Conservation (phyloP, 495 filamentous ascomycete species). For the Penicillium chermesinum region DNA sequence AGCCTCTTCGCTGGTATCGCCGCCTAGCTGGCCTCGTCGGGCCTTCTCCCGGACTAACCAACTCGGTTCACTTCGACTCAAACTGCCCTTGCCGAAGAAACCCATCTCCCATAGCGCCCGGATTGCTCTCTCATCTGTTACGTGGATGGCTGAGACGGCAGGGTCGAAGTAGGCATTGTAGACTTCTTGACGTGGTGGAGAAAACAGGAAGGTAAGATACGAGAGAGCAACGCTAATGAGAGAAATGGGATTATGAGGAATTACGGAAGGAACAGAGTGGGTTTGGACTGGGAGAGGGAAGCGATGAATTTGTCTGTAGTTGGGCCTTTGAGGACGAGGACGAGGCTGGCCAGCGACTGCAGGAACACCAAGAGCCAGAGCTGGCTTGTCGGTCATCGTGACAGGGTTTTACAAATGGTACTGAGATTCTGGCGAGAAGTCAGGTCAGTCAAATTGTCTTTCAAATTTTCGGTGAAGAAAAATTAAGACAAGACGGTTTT, state of each 20-base stretch:
- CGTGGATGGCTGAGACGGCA: conserved; percentile 76
- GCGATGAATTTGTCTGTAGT: conserved; percentile 66
- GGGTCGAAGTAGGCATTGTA: conserved; percentile 72
- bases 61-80: conserved; percentile 89
- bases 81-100: conserved; percentile 89
- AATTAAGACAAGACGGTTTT: conserved; percentile 26
- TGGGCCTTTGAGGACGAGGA: conserved; percentile 55
- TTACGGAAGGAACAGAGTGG: conserved; percentile 76
- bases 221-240: conserved; percentile 70
- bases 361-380: no score
- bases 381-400: conserved; percentile 16
- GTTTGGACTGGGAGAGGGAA: conserved; percentile 73
- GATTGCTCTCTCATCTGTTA: conserved; percentile 69
- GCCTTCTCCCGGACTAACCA: conserved; percentile 83
- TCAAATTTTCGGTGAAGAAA: conserved; percentile 4
- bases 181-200: conserved; percentile 62
- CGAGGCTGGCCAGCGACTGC: no score
- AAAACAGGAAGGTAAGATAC: conserved; percentile 67
- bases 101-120: conserved; percentile 88
- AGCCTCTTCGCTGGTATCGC: conserved; percentile 67
- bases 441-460: conserved; percentile 21
- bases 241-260: conserved; percentile 89
- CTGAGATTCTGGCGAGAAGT: conserved; percentile 7
- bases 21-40: conserved; percentile 56
- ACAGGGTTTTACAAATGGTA: conserved; percentile 15